phyloP scores from a whole-genome alignment of 1,139 yeast genomes.

The Sporopachydermia cereana region DNA sequence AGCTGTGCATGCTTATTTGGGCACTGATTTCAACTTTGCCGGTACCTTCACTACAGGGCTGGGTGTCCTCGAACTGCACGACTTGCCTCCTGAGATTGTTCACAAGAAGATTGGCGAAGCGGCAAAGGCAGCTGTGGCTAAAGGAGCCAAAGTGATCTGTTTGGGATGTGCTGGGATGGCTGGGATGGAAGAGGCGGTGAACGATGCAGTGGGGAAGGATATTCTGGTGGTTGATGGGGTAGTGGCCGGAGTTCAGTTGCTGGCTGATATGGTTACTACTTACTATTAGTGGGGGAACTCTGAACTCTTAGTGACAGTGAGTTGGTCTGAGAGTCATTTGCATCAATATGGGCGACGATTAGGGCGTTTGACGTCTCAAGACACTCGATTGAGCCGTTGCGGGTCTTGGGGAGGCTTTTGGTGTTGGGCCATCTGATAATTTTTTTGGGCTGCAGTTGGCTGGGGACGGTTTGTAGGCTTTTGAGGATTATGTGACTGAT shows the following conservation, averaged over 20 bases:
- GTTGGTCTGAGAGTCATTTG: too few species aligned
- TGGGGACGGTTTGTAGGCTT: too few species aligned
- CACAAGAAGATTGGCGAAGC: slow-evolving; percentile 4
- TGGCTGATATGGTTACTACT: slow-evolving; percentile 7
- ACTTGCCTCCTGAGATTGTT: slow-evolving; percentile 9
- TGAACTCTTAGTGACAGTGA: too few species aligned
- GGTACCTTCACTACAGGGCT: slow-evolving; percentile 28
- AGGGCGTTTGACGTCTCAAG: too few species aligned
- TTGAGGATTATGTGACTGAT: too few species aligned
- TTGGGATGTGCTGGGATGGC: slow-evolving; percentile 27
- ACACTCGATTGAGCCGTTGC: too few species aligned
- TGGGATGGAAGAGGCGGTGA: slow-evolving; percentile 19
- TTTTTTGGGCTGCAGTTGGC: too few species aligned
- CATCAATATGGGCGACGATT: too few species aligned
- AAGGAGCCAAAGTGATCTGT: slow-evolving; percentile 20
- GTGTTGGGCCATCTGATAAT: too few species aligned
- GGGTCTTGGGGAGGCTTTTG: too few species aligned
- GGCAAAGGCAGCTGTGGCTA: slow-evolving; percentile 2
- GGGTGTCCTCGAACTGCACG: slow-evolving; percentile 24
- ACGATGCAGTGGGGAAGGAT: slow-evolving; percentile 18
- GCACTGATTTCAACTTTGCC: slow-evolving; percentile 20
- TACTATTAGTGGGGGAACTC: too few species aligned
- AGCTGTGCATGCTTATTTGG: slow-evolving; percentile 38
- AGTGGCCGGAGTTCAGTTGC: slow-evolving; percentile 17
- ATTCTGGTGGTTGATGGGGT: slow-evolving; percentile 22